Conservation (phyloP, 2,329 filamentous ascomycete species). For the Myriangium duriaei region DNA sequence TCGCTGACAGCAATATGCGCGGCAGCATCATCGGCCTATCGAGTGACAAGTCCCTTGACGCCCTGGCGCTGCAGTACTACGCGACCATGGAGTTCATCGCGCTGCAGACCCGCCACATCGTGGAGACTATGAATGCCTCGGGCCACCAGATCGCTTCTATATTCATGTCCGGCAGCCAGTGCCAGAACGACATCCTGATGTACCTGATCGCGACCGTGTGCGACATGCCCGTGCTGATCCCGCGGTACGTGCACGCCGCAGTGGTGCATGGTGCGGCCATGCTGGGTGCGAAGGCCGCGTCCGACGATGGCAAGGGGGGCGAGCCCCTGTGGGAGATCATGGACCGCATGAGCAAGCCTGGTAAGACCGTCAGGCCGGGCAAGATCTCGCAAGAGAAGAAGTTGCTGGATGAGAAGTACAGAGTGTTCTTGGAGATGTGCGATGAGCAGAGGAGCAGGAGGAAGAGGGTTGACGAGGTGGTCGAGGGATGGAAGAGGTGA, state of each 20-base stretch:
- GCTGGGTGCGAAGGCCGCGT: slow-evolving; percentile 95
- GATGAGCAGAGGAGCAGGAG: slow-evolving; percentile 74
- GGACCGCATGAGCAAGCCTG: slow-evolving; percentile 93
- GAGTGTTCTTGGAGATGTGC: slow-evolving; percentile 90
- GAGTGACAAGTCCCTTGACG: slow-evolving; percentile 75
- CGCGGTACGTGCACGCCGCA: slow-evolving; percentile 84
- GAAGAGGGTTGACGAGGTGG: slow-evolving; percentile 55
- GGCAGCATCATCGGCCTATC: slow-evolving; percentile 78
- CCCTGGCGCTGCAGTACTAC: slow-evolving; percentile 86
- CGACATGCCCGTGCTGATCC: slow-evolving; percentile 84
- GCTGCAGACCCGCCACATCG: slow-evolving; percentile 88
- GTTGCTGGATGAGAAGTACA: slow-evolving; percentile 78
- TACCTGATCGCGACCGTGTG: slow-evolving; percentile 81
- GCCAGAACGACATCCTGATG: slow-evolving; percentile 90
- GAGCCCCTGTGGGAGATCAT: slow-evolving; percentile 93
- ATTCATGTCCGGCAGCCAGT: slow-evolving; percentile 98
- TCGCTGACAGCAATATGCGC: slow-evolving; percentile 87
- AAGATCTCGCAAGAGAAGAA: slow-evolving; percentile 61
- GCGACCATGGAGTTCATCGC: slow-evolving; percentile 97
- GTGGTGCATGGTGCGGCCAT: slow-evolving; percentile 98
- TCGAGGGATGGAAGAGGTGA: slow-evolving; percentile 22
- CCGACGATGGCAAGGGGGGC: slow-evolving; percentile 59
- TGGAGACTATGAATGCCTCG: slow-evolving; percentile 82
- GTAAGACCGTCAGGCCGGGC: slow-evolving; percentile 66
- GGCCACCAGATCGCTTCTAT: slow-evolving; percentile 84